These are phyloP conservation scores for Polytrichum commune DNA, from an alignment of 225 moss, liverwort and hornwort genomes.

Conservation along the genomic window DNA sequence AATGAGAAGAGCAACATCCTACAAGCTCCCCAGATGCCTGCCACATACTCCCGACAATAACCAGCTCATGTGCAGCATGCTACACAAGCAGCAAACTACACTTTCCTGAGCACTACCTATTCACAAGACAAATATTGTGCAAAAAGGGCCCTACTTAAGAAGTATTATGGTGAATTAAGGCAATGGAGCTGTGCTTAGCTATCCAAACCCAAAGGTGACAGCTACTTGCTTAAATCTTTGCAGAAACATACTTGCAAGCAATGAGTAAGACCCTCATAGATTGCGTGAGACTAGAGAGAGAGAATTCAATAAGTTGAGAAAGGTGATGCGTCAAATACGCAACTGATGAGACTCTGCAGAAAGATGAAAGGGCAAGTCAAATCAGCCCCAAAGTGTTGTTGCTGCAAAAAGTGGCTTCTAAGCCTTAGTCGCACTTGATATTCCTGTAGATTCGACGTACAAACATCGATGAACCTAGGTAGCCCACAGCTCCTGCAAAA, in stretches of 20 bases:
- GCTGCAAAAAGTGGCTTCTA: constrained; percentile 14
- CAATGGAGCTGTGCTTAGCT: constrained; percentile 7
- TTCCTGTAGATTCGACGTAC: constrained; percentile 95
- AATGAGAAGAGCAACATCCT: neutral
- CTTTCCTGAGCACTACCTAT: neutral
- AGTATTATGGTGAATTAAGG: neutral
- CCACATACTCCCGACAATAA: neutral
- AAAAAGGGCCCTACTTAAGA: neutral
- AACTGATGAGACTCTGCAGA: constrained; percentile 14
- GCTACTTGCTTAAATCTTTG: constrained; percentile 5
- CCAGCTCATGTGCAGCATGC: neutral
- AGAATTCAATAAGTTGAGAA: neutral
- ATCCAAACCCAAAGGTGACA: constrained; percentile 10
- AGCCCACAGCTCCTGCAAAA: constrained; percentile 91
- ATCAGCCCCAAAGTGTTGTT: constrained; percentile 12
- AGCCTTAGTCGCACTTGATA: constrained; percentile 90
- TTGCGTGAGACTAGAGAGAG: neutral
- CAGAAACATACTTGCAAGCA: neutral
- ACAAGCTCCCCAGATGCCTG: neutral
- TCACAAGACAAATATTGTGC: neutral
- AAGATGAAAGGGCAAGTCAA: constrained; percentile 6
- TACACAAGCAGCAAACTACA: neutral
- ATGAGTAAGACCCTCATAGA: neutral
- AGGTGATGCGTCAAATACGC: constrained; percentile 2
- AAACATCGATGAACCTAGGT: constrained; percentile 90